These are phyloP conservation scores for Xylariales sp. DNA, from an alignment of 2,329 filamentous ascomycete species.

Conservation along the genomic window DNA sequence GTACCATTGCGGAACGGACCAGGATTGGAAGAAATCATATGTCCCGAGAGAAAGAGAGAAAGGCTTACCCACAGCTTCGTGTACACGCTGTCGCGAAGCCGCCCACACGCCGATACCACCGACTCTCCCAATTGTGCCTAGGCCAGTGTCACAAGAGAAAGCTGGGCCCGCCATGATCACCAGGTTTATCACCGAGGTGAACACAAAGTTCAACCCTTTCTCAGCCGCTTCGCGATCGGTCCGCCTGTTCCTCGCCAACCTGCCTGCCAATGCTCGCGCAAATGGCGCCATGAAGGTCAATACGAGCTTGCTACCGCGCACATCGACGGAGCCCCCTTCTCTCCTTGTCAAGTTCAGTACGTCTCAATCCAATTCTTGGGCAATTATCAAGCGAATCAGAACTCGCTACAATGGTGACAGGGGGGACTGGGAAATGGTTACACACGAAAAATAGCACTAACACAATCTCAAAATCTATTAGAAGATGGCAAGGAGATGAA, in stretches of 20 bases:
- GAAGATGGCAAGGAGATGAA: constrained; percentile 91
- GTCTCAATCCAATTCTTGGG: constrained; percentile 20
- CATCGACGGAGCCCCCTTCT: constrained; percentile 62
- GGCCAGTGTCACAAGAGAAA: too few relatives aligned
- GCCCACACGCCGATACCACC: too few relatives aligned
- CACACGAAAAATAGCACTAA: too few relatives aligned
- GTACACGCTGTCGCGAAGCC: too few relatives aligned
- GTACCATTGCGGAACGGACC: too few relatives aligned
- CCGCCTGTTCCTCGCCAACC: constrained; percentile 78
- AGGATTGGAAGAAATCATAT: too few relatives aligned
- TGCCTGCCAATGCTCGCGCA: constrained; percentile 71
- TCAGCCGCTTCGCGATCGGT: constrained; percentile 73
- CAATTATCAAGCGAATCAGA: too few relatives aligned
- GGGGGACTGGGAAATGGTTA: constrained; percentile 11
- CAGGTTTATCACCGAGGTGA: constrained; percentile 79
- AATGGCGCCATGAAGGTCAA: constrained; percentile 70
- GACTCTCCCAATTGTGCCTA: too few relatives aligned
- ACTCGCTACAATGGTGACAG: constrained; percentile 5
- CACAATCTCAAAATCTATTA: constrained; percentile 42
- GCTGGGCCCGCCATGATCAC: constrained; percentile 75
- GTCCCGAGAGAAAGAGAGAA: too few relatives aligned
- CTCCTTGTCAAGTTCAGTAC: constrained; percentile 83
- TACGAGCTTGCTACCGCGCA: constrained; percentile 68
- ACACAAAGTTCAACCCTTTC: constrained; percentile 92
- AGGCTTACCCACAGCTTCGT: too few relatives aligned